A percentile compares a stretch with the other conserved stretches of the same genome.
phyloP scores from a whole-genome alignment of 306 rosid species.

The Oxytropis ochrocephala region DNA sequence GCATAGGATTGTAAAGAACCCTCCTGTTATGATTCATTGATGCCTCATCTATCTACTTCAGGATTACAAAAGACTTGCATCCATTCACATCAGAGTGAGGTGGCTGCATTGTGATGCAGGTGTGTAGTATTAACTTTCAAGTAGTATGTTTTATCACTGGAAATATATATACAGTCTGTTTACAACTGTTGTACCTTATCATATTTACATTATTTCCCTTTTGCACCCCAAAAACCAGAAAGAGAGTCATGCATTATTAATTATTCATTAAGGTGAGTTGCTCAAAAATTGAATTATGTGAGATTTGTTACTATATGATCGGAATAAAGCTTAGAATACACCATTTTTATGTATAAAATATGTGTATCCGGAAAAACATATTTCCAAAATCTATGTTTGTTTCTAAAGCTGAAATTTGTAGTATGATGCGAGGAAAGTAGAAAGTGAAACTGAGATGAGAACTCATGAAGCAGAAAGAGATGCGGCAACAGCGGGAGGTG shows the following conservation, averaged over 20 bases:
- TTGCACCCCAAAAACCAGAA: neutral
- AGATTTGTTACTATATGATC: constrained; percentile 4
- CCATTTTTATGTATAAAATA: constrained; percentile 22
- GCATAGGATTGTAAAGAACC: no score
- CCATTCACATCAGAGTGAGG: no score
- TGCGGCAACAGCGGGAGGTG: constrained; percentile 47
- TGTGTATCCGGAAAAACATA: neutral
- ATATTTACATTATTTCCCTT: neutral
- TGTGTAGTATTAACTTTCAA: no score
- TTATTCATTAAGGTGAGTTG: neutral
- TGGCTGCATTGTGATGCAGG: no score
- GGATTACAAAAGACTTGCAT: no score
- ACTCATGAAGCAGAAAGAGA: constrained; percentile 33
- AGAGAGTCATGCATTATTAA: neutral
- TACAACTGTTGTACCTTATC: neutral
- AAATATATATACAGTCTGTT: neutral
- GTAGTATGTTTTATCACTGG: neutral
- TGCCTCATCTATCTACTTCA: no score
- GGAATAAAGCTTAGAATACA: neutral
- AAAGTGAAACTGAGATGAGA: neutral
- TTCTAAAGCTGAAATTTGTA: constrained; percentile 6
- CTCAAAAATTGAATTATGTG: constrained; percentile 10
- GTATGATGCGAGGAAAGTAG: neutral
- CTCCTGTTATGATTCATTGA: no score
- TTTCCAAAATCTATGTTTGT: neutral